Base-by-base conservation (phyloP, 1,284 basidiomycete species). In the Tilletiopsis washingtonensis region DNA sequence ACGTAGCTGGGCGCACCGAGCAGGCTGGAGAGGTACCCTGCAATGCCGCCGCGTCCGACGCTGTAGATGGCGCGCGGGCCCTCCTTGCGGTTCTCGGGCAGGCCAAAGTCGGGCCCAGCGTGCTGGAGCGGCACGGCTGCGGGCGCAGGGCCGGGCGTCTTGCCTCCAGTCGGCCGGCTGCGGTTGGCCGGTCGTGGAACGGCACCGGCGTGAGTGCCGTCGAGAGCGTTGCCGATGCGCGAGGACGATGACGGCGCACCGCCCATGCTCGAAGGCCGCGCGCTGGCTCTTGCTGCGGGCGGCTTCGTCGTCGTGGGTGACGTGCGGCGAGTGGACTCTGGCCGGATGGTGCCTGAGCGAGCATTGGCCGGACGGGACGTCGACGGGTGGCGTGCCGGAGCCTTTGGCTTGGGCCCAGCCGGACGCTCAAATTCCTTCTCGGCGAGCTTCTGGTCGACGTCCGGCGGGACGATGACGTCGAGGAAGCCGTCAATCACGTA, bases 401-500 rank as follows among this genome's bases (percentile, higher is more conserved):
- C 12, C 32, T 34, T 34, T 11, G 32, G 32, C 32, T 34, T 3
- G 32, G 32, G 32, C 12, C 32, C 32, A n/a, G n/a, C n/a, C n/a
- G n/a, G n/a, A n/a, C n/a, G n/a, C n/a, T n/a, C n/a, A n/a, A n/a
- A n/a, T n/a, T n/a, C n/a, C n/a, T n/a, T n/a, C n/a, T n/a, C n/a
- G 12, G 12, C 12, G 12, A 12, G 32, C 32, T 34, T 34, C 12
- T 34, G 12, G 32, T 34, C 32, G 12, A 12, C 12, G 9, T 81
- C 77, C 2, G 77, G 75, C 2, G 88, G 87, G 39, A 93, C 77
- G 26, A 87, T 77, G 39, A 97, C 90, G 66, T 99, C 93, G 36
- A 99, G 77, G 74, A 96, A 91, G 0, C 93, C 93, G 60, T 98
- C 94, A 43, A 99, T 94, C 39, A 98, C 91, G 67, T 93, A 99